A percentile compares a stretch with the other conserved stretches of the same genome.
These are phyloP conservation scores for Quercus bicolor DNA, from an alignment of 306 rosid genomes.

Conservation along the genomic window DNA sequence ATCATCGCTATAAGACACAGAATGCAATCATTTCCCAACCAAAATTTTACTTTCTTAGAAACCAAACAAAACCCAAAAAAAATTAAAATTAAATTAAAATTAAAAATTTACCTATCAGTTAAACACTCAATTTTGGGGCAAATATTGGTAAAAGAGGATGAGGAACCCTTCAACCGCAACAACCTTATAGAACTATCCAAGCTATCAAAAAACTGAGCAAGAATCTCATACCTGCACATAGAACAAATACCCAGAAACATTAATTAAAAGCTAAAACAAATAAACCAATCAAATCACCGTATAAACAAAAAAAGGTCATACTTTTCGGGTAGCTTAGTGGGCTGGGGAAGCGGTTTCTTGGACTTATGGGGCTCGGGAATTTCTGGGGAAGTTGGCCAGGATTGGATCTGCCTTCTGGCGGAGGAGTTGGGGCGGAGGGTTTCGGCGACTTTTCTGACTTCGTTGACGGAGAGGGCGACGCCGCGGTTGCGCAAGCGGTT, in stretches of 20 bases:
- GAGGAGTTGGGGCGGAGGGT: conserved; percentile 22
- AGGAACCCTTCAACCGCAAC: too few relatives aligned
- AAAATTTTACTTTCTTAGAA: not conserved
- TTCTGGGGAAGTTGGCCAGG: conserved; percentile 6
- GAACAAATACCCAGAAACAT: too few relatives aligned
- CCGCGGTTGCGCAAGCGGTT: conserved; percentile 44
- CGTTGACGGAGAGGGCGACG: conserved; percentile 42
- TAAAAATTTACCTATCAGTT: too few relatives aligned
- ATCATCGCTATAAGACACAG: too few relatives aligned
- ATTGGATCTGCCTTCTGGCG: conserved; percentile 37
- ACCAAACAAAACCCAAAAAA: not conserved
- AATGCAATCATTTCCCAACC: too few relatives aligned
- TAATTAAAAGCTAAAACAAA: not conserved
- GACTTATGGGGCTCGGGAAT: conserved; percentile 5
- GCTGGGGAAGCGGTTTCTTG: not conserved
- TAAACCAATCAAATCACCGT: not conserved
- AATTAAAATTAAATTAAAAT: not conserved
- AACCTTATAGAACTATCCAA: too few relatives aligned
- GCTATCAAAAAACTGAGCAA: too few relatives aligned
- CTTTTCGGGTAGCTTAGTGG: conserved; percentile 50
- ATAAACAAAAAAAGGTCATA: not conserved
- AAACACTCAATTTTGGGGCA: too few relatives aligned
- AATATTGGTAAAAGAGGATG: too few relatives aligned
- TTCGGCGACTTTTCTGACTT: conserved; percentile 44
- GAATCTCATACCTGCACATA: too few relatives aligned